Conservation (phyloP, 1,139 yeast species). For the Blastobotrys indianensis region DNA sequence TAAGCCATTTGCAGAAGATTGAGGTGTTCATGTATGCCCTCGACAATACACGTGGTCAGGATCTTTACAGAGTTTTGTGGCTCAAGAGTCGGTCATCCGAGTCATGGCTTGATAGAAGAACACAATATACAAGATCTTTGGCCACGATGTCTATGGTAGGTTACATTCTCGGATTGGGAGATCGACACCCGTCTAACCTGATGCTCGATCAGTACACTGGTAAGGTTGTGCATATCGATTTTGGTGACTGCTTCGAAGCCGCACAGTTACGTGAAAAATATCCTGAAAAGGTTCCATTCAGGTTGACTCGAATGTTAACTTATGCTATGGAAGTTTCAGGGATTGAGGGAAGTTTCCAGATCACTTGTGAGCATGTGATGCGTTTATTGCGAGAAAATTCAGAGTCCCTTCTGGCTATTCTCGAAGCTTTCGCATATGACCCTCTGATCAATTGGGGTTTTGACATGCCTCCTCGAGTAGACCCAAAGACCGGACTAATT, state of each 20-base stretch:
- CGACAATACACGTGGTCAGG: constrained; percentile 95
- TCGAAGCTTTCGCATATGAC: constrained; percentile 98
- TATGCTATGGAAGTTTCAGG: constrained; percentile 99
- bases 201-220: constrained; percentile 95
- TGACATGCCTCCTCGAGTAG: constrained; percentile 69
- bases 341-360: constrained; percentile 93
- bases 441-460: constrained; percentile 99
- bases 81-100: constrained; percentile 92
- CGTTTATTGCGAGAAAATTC: constrained; percentile 85
- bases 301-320: constrained; percentile 93
- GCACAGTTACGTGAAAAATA: constrained; percentile 93
- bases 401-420: constrained; percentile 94
- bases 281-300: constrained; percentile 97
- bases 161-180: constrained; percentile 92
- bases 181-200: constrained; percentile 94
- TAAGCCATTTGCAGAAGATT: constrained; percentile 84
- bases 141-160: constrained; percentile 99
- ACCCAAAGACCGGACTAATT: constrained; percentile 4
- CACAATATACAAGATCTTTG: constrained; percentile 89
- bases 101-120: constrained; percentile 95
- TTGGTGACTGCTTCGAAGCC: constrained; percentile 98
- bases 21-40: constrained; percentile 95
- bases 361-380: constrained; percentile 97
- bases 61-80: constrained; percentile 92
- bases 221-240: constrained; percentile 93